These are phyloP conservation scores for Aegilops bicornis DNA, from an alignment of 176 grass and related monocot genomes.

Conservation along the genomic window DNA sequence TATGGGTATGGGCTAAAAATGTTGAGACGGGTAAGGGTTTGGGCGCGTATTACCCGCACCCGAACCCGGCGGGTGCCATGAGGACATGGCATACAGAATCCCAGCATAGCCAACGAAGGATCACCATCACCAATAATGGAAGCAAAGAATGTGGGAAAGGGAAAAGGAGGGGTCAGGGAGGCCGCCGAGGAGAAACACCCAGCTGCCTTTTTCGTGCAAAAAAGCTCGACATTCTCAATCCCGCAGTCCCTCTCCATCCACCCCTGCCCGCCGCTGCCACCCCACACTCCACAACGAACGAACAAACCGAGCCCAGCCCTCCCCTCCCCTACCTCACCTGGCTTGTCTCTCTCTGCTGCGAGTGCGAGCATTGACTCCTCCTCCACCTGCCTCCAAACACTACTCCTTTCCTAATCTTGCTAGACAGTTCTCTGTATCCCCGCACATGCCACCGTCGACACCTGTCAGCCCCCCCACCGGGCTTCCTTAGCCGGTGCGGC, in stretches of 20 bases:
- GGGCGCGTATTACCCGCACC: too few relatives aligned
- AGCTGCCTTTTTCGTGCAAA: not conserved
- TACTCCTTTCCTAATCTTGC: not conserved
- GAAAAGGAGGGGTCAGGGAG: slow-evolving; percentile 19
- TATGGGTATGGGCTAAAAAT: too few relatives aligned
- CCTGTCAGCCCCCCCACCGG: not conserved
- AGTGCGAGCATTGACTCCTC: not conserved
- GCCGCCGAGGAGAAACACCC: not conserved
- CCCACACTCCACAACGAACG: slow-evolving; percentile 14
- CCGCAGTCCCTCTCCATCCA: slow-evolving; percentile 25
- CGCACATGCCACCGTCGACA: not conserved
- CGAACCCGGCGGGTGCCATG: too few relatives aligned
- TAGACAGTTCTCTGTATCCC: not conserved
- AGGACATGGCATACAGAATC: not conserved
- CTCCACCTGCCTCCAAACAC: not conserved
- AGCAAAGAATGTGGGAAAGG: slow-evolving; percentile 25
- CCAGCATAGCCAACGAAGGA: not conserved
- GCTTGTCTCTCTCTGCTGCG: not conserved
- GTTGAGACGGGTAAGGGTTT: too few relatives aligned
- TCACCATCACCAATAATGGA: slow-evolving; percentile 35
- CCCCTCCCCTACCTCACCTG: not conserved
- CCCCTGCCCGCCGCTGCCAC: not conserved
- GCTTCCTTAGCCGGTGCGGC: not conserved
- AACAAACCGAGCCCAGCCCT: not conserved
- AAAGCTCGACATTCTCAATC: slow-evolving; percentile 26